Conservation (phyloP, 2,329 filamentous ascomycete genomes). For the Dothidotthia symphoricarpi region DNA sequence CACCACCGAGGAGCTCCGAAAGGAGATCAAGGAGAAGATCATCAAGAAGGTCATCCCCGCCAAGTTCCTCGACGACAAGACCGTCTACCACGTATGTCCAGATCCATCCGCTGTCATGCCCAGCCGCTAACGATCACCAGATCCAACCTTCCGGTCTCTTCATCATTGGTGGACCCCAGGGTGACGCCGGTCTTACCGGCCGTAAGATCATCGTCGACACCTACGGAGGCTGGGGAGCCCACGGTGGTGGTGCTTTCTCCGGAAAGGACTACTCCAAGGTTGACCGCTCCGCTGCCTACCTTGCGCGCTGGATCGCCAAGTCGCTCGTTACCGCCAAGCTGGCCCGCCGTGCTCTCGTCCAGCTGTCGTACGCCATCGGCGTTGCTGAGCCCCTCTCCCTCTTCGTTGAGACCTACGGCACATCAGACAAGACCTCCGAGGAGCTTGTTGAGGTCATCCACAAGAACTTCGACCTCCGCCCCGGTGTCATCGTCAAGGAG, state of each 20-base stretch:
- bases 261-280: constrained; percentile 99
- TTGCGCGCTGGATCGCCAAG: constrained; percentile 98
- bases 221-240: constrained; percentile 99
- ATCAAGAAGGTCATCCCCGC: constrained; percentile 91
- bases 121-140: constrained; percentile 38
- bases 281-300: constrained; percentile 95
- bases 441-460: constrained; percentile 94
- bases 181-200: constrained; percentile 96
- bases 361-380: constrained; percentile 99
- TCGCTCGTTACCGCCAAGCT: constrained; percentile 87
- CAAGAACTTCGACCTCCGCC: constrained; percentile 95
- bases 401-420: constrained; percentile 97
- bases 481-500: constrained; percentile 97
- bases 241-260: constrained; percentile 99
- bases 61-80: constrained; percentile 88
- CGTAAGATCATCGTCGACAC: constrained; percentile 99
- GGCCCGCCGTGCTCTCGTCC: constrained; percentile 87
- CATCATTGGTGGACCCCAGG: constrained; percentile 98
- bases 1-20: constrained; percentile 85
- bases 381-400: constrained; percentile 96
- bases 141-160: constrained; percentile 98
- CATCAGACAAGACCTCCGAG: constrained; percentile 81
- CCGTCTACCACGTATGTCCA: constrained; percentile 81
- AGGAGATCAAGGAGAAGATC: constrained; percentile 96
- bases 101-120: no score